phyloP scores from a whole-genome alignment of 2,329 filamentous ascomycete species.

The Huntiella decipiens region DNA sequence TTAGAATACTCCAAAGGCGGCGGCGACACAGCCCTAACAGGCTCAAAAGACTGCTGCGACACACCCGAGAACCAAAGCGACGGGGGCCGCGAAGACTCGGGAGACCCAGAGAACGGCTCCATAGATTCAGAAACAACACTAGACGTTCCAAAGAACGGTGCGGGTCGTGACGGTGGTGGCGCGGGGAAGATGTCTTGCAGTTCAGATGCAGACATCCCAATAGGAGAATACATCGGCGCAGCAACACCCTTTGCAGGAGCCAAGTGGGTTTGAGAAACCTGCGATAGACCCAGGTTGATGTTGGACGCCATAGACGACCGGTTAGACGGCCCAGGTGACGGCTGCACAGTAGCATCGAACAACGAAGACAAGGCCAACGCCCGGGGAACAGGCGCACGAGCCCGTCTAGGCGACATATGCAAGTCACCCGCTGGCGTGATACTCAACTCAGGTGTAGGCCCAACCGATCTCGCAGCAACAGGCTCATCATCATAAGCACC shows the following conservation, averaged over 20 bases:
- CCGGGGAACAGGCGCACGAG: slow-evolving; percentile 1
- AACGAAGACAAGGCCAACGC: slow-evolving; percentile 7
- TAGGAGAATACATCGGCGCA: slow-evolving; percentile 5
- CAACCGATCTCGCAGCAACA: background rate
- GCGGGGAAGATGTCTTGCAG: slow-evolving; percentile 11
- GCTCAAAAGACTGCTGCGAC: slow-evolving; percentile 2
- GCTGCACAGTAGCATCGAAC: slow-evolving; percentile 6
- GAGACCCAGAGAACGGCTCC: background rate
- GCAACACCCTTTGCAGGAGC: slow-evolving; percentile 1
- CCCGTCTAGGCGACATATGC: background rate
- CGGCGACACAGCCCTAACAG: slow-evolving; percentile 1
- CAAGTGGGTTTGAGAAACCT: background rate
- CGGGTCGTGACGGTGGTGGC: slow-evolving; percentile 3
- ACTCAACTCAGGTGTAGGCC: slow-evolving; percentile 3
- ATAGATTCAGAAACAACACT: background rate
- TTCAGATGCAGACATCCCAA: slow-evolving; percentile 8
- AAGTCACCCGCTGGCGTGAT: slow-evolving; percentile 4
- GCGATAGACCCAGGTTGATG: slow-evolving; percentile 1
- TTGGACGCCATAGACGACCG: too few relatives aligned
- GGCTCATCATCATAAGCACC: slow-evolving; percentile 7
- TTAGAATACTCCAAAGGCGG: background rate
- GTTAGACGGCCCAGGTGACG: background rate
- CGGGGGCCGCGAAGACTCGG: slow-evolving; percentile 1
- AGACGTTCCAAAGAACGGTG: background rate
- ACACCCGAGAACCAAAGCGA: slow-evolving; percentile 3